phyloP scores from a whole-genome alignment of 768 basidiomycete genomes.

The Pisolithus microcarpus region DNA sequence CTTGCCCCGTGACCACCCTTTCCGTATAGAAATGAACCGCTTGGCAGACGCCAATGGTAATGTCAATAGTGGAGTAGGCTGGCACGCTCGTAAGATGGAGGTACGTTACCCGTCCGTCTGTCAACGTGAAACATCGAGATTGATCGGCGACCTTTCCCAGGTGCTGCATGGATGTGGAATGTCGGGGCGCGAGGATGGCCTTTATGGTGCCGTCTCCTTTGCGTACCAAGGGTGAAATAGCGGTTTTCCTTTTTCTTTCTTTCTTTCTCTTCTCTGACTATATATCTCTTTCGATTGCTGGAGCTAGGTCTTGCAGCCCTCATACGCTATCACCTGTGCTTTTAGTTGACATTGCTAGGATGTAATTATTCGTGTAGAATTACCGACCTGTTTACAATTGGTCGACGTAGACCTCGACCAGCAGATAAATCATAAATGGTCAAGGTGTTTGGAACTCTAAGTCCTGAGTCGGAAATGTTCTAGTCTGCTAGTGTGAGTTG shows the following conservation, averaged over 20 bases:
- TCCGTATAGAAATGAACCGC: constrained; percentile 62
- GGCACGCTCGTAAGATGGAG: constrained; percentile 98
- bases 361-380: too few species aligned
- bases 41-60: constrained; percentile 79
- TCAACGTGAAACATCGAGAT: constrained; percentile 1
- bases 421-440: too few species aligned
- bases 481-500: too few species aligned
- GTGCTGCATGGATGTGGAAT: constrained; percentile 85
- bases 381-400: too few species aligned
- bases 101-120: constrained; percentile 37
- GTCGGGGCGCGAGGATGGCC: constrained; percentile 85
- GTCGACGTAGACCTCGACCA: too few species aligned
- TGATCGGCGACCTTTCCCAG: constrained; percentile 28
- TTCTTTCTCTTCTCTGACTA: too few species aligned
- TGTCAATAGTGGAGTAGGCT: constrained; percentile 87
- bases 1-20: constrained; percentile 53
- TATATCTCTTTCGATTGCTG: neutral
- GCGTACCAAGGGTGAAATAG: constrained; percentile 73
- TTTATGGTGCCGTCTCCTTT: constrained; percentile 92
- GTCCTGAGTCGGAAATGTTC: too few species aligned
- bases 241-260: neutral
- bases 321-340: too few species aligned
- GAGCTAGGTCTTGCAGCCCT: too few species aligned
- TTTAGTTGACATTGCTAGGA: too few species aligned
- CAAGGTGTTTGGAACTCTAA: too few species aligned